phyloP scores from a whole-genome alignment of 2,329 filamentous ascomycete species.

The Cladosporium sp. region DNA sequence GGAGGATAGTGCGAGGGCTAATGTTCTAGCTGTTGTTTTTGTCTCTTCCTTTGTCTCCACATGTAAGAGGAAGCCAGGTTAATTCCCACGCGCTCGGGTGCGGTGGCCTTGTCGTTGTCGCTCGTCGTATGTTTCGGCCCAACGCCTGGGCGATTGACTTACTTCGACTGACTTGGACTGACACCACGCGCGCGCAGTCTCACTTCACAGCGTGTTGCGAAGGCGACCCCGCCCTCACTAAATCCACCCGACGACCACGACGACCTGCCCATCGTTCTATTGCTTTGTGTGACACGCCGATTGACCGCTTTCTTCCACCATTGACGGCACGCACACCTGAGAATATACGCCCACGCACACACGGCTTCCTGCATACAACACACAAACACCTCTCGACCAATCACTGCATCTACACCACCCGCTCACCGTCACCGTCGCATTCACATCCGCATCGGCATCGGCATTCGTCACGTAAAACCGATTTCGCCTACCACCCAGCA shows the following conservation, averaged over 20 bases:
- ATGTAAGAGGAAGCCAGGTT: not conserved
- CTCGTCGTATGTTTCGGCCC: too few relatives aligned
- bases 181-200: not conserved
- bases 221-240: not conserved
- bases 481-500: not conserved
- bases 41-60: not conserved
- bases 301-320: not conserved
- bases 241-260: constrained; percentile 1
- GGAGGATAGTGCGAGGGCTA: not conserved
- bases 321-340: not conserved
- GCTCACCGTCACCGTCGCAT: not conserved
- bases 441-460: not conserved
- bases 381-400: not conserved
- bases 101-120: too few relatives aligned
- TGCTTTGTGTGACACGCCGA: not conserved
- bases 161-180: too few relatives aligned
- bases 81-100: not conserved
- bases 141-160: too few relatives aligned
- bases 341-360: not conserved
- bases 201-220: constrained; percentile 2
- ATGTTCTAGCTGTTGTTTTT: not conserved
- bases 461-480: too few relatives aligned
- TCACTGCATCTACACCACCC: not conserved
- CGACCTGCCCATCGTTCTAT: not conserved
- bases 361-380: not conserved